A percentile compares a stretch with the other conserved stretches of the same genome.
Conservation (phyloP, 768 basidiomycete genomes). For the Neoboletus brunneissimus region DNA sequence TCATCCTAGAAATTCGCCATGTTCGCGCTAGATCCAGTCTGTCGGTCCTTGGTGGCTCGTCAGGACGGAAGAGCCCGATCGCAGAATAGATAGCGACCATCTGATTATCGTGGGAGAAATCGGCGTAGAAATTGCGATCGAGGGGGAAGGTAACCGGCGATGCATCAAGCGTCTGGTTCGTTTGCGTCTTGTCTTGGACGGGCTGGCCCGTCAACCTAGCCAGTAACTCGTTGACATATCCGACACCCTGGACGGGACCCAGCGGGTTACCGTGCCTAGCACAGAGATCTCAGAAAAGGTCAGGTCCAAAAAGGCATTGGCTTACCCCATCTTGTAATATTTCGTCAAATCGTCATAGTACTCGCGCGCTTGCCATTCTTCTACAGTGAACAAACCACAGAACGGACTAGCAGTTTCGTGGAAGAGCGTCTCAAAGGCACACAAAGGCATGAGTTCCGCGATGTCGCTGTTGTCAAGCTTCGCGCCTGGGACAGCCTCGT, state of each 20-base stretch:
- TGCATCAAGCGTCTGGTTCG: constrained; percentile 71
- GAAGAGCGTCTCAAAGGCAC: constrained; percentile 74
- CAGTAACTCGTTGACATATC: constrained; percentile 84
- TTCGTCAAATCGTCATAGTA: constrained; percentile 73
- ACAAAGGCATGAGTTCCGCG: constrained; percentile 63
- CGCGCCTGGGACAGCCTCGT: constrained; percentile 59
- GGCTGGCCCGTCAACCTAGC: constrained; percentile 68
- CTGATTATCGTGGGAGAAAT: constrained; percentile 86
- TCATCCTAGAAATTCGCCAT: constrained; percentile 59
- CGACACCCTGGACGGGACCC: constrained; percentile 79
- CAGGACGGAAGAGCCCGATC: constrained; percentile 51
- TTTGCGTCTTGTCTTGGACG: constrained; percentile 70
- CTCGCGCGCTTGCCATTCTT: constrained; percentile 66
- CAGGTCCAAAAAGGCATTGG: neutral
- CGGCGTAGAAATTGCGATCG: constrained; percentile 62
- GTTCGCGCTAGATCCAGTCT: constrained; percentile 27
- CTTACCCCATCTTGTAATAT: constrained; percentile 75
- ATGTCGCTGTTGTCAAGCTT: constrained; percentile 54
- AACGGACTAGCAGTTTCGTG: constrained; percentile 54
- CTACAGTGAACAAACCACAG: constrained; percentile 61
- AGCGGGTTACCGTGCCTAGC: constrained; percentile 62
- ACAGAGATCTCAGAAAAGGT: neutral
- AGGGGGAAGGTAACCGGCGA: constrained; percentile 72
- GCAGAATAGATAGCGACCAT: constrained; percentile 76
- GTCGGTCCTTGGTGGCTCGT: constrained; percentile 13